Evolutionary conservation across 176 grass and related monocot species (phyloP), one percentile per base, ranked within the genome.

Genomic region (Dactylis glomerata): DNA sequence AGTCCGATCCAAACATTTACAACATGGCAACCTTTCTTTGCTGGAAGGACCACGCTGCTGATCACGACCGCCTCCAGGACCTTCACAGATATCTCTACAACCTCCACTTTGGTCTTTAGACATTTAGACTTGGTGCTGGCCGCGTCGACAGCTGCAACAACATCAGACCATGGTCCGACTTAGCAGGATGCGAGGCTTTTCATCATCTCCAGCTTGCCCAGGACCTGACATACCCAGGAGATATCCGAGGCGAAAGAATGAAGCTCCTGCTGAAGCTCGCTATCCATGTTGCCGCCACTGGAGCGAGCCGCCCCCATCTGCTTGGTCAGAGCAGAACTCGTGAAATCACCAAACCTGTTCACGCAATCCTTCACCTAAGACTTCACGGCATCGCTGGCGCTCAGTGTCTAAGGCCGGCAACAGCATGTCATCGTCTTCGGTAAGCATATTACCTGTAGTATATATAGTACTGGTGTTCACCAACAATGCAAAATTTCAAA

Each of bases 161-260:
- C 84, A 33, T 83, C 64, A 0, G 61, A 77, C 2, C 88, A 97
- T 1, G 81, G 65, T 70, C 84, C 75, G 49, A 84, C 70, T 92
- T 92, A 94, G 84, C 89, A 91, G 23, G 40, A 55, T 86, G 82
- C 88, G 44, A 97, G 40, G 68, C 75, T 69, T 40, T 91, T 92
- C 92, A 92, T 94, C 95, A 97, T 97, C 83, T 97, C 95, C 28
- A 92, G 86, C 77, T 94, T 94, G 84, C 26, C 91, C 23, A 93
- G 73, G 44, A 94, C 77, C 77, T 92, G 95, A 51, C 90, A 94
- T 62, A 77, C 68, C 95, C 95, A 97, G 40, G 86, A 91, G 42
- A 97, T 72, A 58, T 94, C 90, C 42, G 84, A 91, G 49, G 92
- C 32, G 59, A 88, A n/a, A n/a, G n/a, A 51, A 10, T 83, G 77